Conservation (phyloP, 495 filamentous ascomycete genomes). For the Aspergillus baeticus region DNA sequence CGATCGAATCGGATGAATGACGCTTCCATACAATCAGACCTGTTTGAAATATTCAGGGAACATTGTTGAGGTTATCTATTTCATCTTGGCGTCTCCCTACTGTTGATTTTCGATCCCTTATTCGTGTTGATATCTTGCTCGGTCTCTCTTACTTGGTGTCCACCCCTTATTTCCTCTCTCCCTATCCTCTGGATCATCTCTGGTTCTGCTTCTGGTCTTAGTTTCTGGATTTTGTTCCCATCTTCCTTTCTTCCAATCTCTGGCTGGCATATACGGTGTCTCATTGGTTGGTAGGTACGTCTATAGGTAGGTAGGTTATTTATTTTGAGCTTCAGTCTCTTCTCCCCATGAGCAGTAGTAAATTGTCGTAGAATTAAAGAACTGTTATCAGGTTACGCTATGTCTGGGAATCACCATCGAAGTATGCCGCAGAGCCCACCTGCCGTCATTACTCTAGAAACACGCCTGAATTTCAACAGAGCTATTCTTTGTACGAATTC, state of each 20-base stretch:
- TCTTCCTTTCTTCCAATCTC: slow-evolving; percentile 1
- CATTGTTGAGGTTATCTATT: too few species aligned
- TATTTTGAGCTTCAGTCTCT: not conserved
- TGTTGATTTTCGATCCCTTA: not conserved
- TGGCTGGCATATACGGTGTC: slow-evolving; percentile 10
- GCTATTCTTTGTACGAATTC: too few species aligned
- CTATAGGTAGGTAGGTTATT: not conserved
- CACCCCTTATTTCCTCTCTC: not conserved
- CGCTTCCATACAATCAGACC: too few species aligned
- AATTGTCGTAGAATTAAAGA: too few species aligned
- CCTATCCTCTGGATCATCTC: not conserved
- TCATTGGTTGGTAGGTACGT: not conserved
- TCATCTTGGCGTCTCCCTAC: too few species aligned
- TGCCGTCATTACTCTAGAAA: too few species aligned
- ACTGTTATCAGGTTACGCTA: too few species aligned
- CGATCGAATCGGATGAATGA: not conserved
- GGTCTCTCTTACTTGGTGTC: not conserved
- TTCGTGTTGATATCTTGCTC: not conserved
- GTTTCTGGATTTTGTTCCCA: not conserved
- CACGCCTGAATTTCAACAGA: too few species aligned
- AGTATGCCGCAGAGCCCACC: too few species aligned
- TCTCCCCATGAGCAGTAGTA: too few species aligned
- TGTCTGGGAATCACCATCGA: too few species aligned
- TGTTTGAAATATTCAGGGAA: too few species aligned
- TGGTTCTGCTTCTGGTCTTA: not conserved